Percentiles rank a stretch among this genome's conserved stretches.
Evolutionary conservation across 1,139 yeast species (phyloP).

Genomic region (Candida sp.): DNA sequence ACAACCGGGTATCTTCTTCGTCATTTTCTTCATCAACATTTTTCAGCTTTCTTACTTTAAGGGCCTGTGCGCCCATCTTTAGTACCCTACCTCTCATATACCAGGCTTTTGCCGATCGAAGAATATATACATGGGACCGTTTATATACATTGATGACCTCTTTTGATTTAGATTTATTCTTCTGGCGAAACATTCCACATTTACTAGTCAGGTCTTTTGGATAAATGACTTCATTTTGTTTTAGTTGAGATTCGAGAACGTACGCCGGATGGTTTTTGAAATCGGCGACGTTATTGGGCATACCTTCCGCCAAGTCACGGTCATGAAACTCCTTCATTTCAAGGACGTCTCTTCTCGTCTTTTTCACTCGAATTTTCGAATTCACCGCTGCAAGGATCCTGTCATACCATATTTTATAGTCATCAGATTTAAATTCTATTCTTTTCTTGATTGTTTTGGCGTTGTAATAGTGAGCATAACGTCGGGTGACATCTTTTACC

Average conservation of each 20-base stretch:
- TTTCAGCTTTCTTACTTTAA: conserved; percentile 36
- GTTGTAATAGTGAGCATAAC: conserved; percentile 71
- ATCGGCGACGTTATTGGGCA: conserved; percentile 82
- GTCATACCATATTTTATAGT: conserved; percentile 65
- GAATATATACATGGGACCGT: conserved; percentile 57
- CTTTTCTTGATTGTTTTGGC: conserved; percentile 75
- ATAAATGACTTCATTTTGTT: conserved; percentile 65
- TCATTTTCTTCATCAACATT: conserved; percentile 28
- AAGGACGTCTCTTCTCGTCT: conserved; percentile 46
- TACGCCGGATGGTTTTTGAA: conserved; percentile 88
- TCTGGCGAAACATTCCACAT: conserved; percentile 67
- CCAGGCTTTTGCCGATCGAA: conserved; percentile 85
- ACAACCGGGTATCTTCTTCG: conserved; percentile 53
- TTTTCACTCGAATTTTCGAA: conserved; percentile 18
- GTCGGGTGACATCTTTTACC: conserved; percentile 77
- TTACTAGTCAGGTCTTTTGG: conserved; percentile 55
- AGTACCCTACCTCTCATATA: conserved; percentile 75
- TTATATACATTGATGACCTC: conserved; percentile 58
- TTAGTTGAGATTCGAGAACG: conserved; percentile 72
- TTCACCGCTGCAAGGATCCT: conserved; percentile 27
- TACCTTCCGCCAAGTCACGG: conserved; percentile 72
- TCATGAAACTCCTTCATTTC: conserved; percentile 71
- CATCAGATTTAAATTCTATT: conserved; percentile 52
- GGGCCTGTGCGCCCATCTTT: conserved; percentile 66
- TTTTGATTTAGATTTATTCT: conserved; percentile 25